These are phyloP conservation scores for Excoecaria agallocha DNA, from an alignment of 345 rosid species.

Conservation along the genomic window DNA sequence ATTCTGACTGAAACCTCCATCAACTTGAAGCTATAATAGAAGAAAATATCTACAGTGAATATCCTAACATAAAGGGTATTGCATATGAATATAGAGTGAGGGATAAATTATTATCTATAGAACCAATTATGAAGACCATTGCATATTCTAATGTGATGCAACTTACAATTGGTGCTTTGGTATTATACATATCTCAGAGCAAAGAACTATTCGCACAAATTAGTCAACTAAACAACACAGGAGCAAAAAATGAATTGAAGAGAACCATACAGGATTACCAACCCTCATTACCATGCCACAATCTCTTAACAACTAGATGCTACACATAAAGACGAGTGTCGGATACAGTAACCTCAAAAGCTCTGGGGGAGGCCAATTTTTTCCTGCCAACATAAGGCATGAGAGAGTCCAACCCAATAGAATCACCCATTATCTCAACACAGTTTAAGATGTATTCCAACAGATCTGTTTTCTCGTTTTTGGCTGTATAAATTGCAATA, in stretches of 20 bases:
- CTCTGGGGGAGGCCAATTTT: conserved; percentile 22
- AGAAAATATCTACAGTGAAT: conserved; percentile 26
- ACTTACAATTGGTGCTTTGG: background rate
- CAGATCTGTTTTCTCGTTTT: background rate
- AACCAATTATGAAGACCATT: conserved; percentile 2
- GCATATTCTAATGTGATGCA: background rate
- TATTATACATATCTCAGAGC: background rate
- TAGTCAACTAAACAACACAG: background rate
- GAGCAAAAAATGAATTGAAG: background rate
- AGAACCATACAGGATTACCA: conserved; percentile 11
- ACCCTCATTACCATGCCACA: conserved; percentile 14
- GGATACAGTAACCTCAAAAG: conserved; percentile 14
- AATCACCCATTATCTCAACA: background rate
- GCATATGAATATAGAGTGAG: background rate
- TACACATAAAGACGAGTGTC: conserved; percentile 8
- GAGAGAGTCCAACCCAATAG: conserved; percentile 19
- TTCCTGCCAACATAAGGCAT: conserved; percentile 37
- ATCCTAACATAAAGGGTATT: background rate
- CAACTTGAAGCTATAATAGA: conserved; percentile 80
- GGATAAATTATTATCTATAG: background rate
- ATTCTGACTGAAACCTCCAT: conserved; percentile 72
- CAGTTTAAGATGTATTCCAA: background rate
- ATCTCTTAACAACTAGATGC: conserved; percentile 13
- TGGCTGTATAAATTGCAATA: background rate
- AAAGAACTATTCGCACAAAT: background rate